A percentile compares a stretch with the other conserved stretches of the same genome.
phyloP scores from a whole-genome alignment of 306 rosid species.

The Cucurbita maxima region DNA sequence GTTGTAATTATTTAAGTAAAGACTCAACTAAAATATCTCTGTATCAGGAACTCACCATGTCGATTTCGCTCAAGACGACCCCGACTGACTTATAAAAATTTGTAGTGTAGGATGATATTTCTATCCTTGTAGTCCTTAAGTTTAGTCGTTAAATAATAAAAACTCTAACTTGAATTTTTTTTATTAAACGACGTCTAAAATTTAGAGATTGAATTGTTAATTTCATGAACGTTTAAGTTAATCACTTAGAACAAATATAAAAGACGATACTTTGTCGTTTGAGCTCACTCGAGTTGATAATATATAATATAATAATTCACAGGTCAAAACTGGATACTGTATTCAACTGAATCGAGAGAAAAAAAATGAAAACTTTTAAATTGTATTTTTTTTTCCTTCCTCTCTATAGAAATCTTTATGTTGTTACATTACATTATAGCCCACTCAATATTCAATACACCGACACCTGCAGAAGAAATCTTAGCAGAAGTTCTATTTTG shows the following conservation, averaged over 20 bases:
- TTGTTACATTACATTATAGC: not conserved
- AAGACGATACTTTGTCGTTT: too few relatives aligned
- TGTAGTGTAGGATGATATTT: too few relatives aligned
- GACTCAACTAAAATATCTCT: not conserved
- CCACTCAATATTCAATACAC: not conserved
- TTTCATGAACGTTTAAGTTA: too few relatives aligned
- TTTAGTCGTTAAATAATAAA: too few relatives aligned
- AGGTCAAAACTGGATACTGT: not conserved
- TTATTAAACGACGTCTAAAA: too few relatives aligned
- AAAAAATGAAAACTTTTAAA: not conserved
- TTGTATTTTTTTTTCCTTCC: not conserved
- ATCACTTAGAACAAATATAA: too few relatives aligned
- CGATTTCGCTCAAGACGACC: conserved; percentile 2
- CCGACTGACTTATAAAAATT: not conserved
- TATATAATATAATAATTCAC: too few relatives aligned
- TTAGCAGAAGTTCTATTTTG: not conserved
- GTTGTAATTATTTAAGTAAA: not conserved
- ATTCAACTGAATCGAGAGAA: not conserved
- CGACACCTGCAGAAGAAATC: not conserved
- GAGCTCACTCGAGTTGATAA: too few relatives aligned
- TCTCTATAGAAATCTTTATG: too few relatives aligned
- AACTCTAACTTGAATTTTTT: too few relatives aligned
- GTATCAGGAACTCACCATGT: not conserved
- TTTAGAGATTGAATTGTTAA: too few relatives aligned
- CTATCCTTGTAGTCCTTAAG: too few relatives aligned